Evolutionary conservation across 2,329 filamentous ascomycete genomes (phyloP), one percentile per base, ranked within the genome.

Genomic region (Grosmannia serpens): DNA sequence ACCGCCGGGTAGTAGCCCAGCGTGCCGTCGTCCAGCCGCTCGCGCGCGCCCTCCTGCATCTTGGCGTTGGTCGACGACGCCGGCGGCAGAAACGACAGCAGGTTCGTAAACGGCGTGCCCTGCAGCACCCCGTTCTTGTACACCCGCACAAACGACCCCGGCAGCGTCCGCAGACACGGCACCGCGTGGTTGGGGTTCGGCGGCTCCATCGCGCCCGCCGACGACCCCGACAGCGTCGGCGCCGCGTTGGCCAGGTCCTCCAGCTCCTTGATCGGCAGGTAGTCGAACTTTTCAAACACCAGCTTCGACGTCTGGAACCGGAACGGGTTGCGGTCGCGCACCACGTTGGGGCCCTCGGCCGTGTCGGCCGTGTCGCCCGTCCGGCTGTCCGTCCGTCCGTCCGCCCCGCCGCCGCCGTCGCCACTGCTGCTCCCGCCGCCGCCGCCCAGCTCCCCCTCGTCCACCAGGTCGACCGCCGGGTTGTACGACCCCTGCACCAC

Each of bases 1-100:
- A 99, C 84, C 26, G 91, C 89, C 1, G 94, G 94, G 68, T 95
- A 96, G 73, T 99, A 99, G 13, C 94, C 95, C 1, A 96, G 81
- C 79, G 94, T 88, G 41, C 92, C 94, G 67, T 99, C 94, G 68
- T 99, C 94, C 62, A 95, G 84, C 31, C 90, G 90, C 62, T 94
- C 88, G 55, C 94, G 79, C 22, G 89, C 90, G 15, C 88, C 89
- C 49, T 87, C 80, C 63, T 88, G 84, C 7, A 80, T 75, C 60
- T 84, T 81, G 5, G 87, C 86, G 61, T 84, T 85, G 4, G 88
- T 87, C 59, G 83, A 84, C 6, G 89, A 95, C 0, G 94, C 91
- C 0, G 91, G 92, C 0, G 94, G 94, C 1, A 99, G 77, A 72
- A 99, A 99, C 3, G 91, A 86, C 29, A 96, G 82, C 1, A 99